Evolutionary conservation across 768 basidiomycete genomes (phyloP).

Genomic region (Lanmaoa pseudosensibilis): DNA sequence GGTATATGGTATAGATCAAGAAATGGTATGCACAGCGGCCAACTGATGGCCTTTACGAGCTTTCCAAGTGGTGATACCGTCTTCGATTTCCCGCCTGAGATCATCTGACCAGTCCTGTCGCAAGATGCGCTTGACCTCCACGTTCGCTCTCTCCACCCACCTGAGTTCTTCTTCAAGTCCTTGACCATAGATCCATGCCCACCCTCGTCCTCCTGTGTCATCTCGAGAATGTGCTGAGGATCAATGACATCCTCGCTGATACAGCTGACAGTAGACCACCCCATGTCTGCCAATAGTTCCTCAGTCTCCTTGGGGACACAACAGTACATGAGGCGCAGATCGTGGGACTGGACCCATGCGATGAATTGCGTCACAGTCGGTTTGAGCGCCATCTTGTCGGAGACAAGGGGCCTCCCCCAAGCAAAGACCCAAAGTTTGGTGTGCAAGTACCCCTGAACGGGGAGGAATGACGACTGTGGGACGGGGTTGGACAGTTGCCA

Average conservation of each 20-base stretch:
- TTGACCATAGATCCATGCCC: slow-evolving; percentile 46
- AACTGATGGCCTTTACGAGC: slow-evolving; percentile 58
- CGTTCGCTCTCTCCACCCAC: slow-evolving; percentile 53
- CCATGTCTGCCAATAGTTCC: slow-evolving; percentile 48
- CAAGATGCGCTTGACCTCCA: slow-evolving; percentile 48
- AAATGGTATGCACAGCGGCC: slow-evolving; percentile 37
- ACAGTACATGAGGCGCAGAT: slow-evolving; percentile 57
- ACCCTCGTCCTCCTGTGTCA: slow-evolving; percentile 39
- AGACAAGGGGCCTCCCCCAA: slow-evolving; percentile 65
- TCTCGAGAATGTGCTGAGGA: slow-evolving; percentile 44
- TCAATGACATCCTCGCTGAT: slow-evolving; percentile 63
- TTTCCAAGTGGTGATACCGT: slow-evolving; percentile 59
- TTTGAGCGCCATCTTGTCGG: slow-evolving; percentile 36
- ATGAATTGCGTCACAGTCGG: slow-evolving; percentile 43
- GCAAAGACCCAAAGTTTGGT: slow-evolving; percentile 53
- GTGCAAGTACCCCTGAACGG: slow-evolving; percentile 62
- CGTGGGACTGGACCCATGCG: slow-evolving; percentile 41
- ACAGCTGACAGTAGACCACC: slow-evolving; percentile 61
- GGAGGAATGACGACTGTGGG: slow-evolving; percentile 40
- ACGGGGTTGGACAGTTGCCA: slow-evolving; percentile 38
- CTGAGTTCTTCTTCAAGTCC: slow-evolving; percentile 63
- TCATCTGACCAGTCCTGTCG: slow-evolving; percentile 42
- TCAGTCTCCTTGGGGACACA: slow-evolving; percentile 57
- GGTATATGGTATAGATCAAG: background rate
- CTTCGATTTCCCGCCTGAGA: slow-evolving; percentile 48